Evolutionary conservation across 257 asterid genomes (phyloP), one percentile per base, ranked within the genome.

Genomic region (Leonotis leonurus): DNA sequence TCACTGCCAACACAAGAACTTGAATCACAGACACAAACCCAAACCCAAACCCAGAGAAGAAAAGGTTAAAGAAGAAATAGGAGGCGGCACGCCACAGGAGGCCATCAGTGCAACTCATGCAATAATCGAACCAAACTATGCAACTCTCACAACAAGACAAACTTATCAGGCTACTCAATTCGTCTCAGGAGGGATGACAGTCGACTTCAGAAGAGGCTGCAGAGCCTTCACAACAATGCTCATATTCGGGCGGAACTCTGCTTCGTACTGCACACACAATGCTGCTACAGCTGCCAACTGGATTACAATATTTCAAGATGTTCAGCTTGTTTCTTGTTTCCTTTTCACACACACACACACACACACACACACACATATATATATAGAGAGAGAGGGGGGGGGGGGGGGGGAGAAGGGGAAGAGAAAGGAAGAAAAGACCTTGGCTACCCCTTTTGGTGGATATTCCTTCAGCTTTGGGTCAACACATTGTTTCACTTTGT

Each of bases 221-320:
- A 88, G 75, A 59, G 96, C 96, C 86, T 88, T 88, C 12, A 88
- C 96, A 17, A 88, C 96, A 36, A 88, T 85, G 81, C 96, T 88
- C 96, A 88, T 88, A 60, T 88, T 88, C 26, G 96, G 96, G 56
- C 96, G 86, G 65, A 88, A 88, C 76, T 88, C 96, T n/a, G 94
- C 79, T 71, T 88, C 96, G 48, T 88, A 88, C 76, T 88, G 96
- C 74, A 88, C 96, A 43, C 96, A 88, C 56, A 88, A 73, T 58
- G 96, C 96, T 64, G 96, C 96, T 50, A 88, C 96, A 1, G 96
- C 96, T 46, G 96, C 96, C 68, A 88, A 52, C 96, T 88, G 87
- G 46, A 74, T 60, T n/a, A 55, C 69, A 72, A 74, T 20, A 68
- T 62, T 22, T 53, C 32, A 73, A 10, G 39, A 33, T 11, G 43